Percentiles rank a stretch among this genome's conserved stretches.
Evolutionary conservation across 1,284 basidiomycete genomes (phyloP).

Genomic region (Apiotrichum porosum): DNA sequence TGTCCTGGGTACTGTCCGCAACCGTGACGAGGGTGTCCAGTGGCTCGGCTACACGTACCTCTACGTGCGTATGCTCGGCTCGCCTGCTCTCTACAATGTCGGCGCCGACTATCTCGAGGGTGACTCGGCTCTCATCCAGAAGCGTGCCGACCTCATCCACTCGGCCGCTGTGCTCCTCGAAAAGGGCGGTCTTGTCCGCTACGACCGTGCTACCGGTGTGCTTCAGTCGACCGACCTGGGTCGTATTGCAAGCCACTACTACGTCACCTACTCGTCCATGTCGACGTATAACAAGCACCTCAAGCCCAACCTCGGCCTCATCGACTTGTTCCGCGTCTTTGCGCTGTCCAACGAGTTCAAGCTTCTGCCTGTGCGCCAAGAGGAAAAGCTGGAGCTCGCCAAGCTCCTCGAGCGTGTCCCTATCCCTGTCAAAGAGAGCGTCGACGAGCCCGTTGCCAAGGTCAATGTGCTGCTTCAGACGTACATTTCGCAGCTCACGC

Average conservation of each 20-base stretch:
- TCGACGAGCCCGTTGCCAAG: conserved; percentile 94
- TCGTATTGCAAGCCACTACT: conserved; percentile 93
- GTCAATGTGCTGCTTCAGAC: conserved; percentile 95
- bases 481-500: conserved; percentile 89
- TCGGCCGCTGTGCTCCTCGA: conserved; percentile 90
- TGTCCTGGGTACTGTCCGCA: conserved; percentile 89
- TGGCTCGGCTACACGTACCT: conserved; percentile 95
- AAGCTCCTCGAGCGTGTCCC: conserved; percentile 93
- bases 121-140: conserved; percentile 79
- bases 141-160: conserved; percentile 88
- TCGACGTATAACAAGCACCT: conserved; percentile 94
- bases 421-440: conserved; percentile 93
- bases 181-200: conserved; percentile 89
- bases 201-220: conserved; percentile 80
- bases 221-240: conserved; percentile 91
- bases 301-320: conserved; percentile 73
- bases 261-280: conserved; percentile 95
- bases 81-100: conserved; percentile 83
- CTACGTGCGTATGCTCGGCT: conserved; percentile 94
- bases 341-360: conserved; percentile 97
- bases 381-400: conserved; percentile 85
- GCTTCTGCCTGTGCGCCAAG: conserved; percentile 75
- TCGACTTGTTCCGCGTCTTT: conserved; percentile 95
- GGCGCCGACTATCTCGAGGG: conserved; percentile 81
- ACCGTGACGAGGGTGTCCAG: conserved; percentile 94